Percentiles rank a stretch among this genome's conserved stretches.
Conservation (phyloP, 495 filamentous ascomycete genomes). For the Tuber umbilicatum region DNA sequence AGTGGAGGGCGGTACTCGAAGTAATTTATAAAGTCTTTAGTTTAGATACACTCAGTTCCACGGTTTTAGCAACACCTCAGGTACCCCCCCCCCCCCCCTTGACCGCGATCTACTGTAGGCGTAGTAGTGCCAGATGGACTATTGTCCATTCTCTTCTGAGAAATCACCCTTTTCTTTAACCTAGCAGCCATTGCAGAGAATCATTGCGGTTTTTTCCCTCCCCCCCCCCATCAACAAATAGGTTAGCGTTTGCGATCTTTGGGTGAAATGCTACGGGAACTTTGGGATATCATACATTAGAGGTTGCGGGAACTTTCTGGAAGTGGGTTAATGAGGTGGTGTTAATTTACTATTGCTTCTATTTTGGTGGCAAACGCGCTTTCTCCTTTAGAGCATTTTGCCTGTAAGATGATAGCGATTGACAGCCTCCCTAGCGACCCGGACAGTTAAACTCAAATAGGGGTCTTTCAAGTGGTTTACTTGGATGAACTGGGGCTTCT, state of each 20-base stretch:
- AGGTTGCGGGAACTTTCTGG: not conserved
- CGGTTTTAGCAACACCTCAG: not conserved
- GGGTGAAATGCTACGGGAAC: not conserved
- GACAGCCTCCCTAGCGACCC: too few relatives aligned
- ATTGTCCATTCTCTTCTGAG: not conserved
- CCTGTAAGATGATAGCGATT: not conserved
- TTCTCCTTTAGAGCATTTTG: too few relatives aligned
- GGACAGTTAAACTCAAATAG: too few relatives aligned
- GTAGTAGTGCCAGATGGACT: not conserved
- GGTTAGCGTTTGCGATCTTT: not conserved
- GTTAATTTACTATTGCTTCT: not conserved
- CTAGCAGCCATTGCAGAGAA: too few relatives aligned
- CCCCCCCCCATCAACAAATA: not conserved
- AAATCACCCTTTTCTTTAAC: not conserved
- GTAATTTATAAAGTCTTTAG: not conserved
- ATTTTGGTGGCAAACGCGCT: not conserved
- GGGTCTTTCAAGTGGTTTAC: too few relatives aligned
- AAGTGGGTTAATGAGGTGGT: not conserved
- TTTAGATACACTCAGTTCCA: not conserved
- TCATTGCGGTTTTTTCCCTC: not conserved
- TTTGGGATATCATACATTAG: not conserved
- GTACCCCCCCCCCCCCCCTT: not conserved
- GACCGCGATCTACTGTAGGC: not conserved
- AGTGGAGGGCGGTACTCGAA: not conserved
- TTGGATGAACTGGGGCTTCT: too few relatives aligned